Base-by-base conservation (phyloP, 352 stramenopile species). In the Pythium chondricola region DNA sequence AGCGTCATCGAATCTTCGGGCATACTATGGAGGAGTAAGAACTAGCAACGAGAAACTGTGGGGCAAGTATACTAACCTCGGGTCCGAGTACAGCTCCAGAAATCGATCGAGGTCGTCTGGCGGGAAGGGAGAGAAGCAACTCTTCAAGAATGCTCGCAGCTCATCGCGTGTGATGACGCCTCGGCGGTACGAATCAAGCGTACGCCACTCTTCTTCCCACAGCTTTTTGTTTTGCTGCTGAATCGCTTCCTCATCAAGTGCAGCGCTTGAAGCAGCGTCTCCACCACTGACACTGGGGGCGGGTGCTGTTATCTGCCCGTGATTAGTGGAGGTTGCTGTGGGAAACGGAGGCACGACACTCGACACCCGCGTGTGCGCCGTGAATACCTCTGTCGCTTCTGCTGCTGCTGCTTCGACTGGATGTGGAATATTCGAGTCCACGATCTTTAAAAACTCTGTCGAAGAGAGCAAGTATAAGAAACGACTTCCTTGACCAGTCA, bases 401-500 rank as follows among this genome's bases (percentile, higher is more conserved):
- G 9, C 30, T 10, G 16, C 13, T 5, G 32, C 46, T 38, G 47
- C 3, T 5, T 26, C 26, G 30, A 43, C 16, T 35, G 54, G 14
- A 7, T 45, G 36, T 1, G 50, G 51, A 14, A 82, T 58, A 42
- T 87, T 69, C 32, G 62, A 81, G 30, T 85, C 75, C 9, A 85
- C 67, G 52, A 87, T 85, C 53, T 87, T 85, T 39, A 87, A 65
- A 37, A 85, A 83, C 48, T 87, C 75, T 86, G 41, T 14, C 40
- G 4, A 27, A 18, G 2, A 9, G 5, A 43, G 8, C 11, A 41
- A 6, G 8, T 17, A 2, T 22, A 7, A n/a, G n/a, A n/a, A n/a
- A n/a, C n/a, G n/a, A n/a, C n/a, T n/a, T n/a, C n/a, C n/a, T n/a
- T n/a, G n/a, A n/a, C 44, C n/a, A 6, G 27, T 18, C 21, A 18